A percentile compares a stretch with the other conserved stretches of the same genome.
These are phyloP conservation scores for Setomelanomma holmii DNA, from an alignment of 2,329 filamentous ascomycete genomes.

Conservation along the genomic window DNA sequence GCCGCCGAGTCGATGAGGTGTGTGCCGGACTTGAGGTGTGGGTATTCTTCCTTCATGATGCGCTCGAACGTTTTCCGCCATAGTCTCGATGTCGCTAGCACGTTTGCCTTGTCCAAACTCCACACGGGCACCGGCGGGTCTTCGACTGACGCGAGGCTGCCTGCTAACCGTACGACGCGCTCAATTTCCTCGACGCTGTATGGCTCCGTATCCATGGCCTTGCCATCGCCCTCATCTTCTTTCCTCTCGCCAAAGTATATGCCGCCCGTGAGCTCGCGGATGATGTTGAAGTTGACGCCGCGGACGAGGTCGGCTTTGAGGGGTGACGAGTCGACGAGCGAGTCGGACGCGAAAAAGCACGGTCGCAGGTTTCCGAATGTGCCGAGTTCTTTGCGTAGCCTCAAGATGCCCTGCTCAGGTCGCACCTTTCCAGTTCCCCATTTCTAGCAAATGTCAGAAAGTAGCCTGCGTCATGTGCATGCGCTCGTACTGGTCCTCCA, in stretches of 20 bases:
- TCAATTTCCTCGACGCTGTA: conserved; percentile 88
- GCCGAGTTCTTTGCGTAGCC: conserved; percentile 89
- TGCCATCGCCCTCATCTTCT: conserved; percentile 77
- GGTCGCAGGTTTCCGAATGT: conserved; percentile 96
- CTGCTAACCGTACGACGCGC: conserved; percentile 83
- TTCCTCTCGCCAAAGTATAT: conserved; percentile 94
- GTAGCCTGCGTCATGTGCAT: background rate
- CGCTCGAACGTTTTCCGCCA: conserved; percentile 90
- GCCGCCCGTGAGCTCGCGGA: conserved; percentile 89
- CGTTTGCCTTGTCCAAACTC: conserved; percentile 96
- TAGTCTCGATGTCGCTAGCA: conserved; percentile 85
- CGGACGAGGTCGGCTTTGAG: conserved; percentile 85
- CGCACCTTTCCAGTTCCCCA: conserved; percentile 90
- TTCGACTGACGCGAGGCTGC: conserved; percentile 77
- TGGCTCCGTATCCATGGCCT: conserved; percentile 83
- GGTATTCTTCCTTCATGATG: conserved; percentile 87
- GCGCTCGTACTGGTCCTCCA: conserved; percentile 78
- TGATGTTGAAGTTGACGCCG: conserved; percentile 89
- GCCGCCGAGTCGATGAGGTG: conserved; percentile 96
- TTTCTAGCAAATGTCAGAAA: conserved; percentile 61
- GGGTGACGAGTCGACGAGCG: conserved; percentile 77
- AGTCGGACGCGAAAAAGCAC: conserved; percentile 92
- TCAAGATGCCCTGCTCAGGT: conserved; percentile 90
- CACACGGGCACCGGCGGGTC: conserved; percentile 79
- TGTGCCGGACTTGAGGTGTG: conserved; percentile 81